phyloP scores from a whole-genome alignment of 371 early-diverging fungal species.

The Zychaea mexicana region DNA sequence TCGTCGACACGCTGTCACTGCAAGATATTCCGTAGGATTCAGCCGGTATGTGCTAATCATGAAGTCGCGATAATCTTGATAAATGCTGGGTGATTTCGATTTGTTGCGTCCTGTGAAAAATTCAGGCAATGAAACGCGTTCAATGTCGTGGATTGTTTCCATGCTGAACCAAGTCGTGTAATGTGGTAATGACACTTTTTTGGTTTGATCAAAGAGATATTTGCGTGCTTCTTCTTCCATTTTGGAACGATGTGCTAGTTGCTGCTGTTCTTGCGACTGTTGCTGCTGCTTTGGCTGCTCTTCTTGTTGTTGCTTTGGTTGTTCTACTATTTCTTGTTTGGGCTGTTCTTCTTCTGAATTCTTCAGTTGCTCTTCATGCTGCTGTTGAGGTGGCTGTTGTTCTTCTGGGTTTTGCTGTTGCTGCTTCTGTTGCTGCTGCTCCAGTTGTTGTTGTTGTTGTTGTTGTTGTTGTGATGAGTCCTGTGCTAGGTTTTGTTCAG shows the following conservation, averaged over 20 bases:
- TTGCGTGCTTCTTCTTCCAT: slow-evolving; percentile 74
- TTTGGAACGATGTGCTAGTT: slow-evolving; percentile 22
- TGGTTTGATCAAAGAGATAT: slow-evolving; percentile 72
- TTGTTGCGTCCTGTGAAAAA: slow-evolving; percentile 92
- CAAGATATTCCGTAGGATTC: slow-evolving; percentile 93
- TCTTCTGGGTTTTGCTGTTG: background rate
- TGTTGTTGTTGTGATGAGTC: background rate
- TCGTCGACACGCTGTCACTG: slow-evolving; percentile 95
- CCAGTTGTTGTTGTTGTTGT: background rate
- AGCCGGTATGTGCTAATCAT: slow-evolving; percentile 97
- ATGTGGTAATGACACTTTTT: slow-evolving; percentile 76
- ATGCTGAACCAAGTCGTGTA: slow-evolving; percentile 96
- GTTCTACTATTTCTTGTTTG: background rate
- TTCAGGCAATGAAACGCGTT: slow-evolving; percentile 91
- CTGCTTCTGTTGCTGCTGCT: background rate
- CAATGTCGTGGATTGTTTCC: slow-evolving; percentile 86
- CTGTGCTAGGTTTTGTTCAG: background rate
- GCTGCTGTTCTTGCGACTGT: background rate
- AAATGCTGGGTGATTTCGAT: slow-evolving; percentile 90
- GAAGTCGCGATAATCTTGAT: slow-evolving; percentile 96
- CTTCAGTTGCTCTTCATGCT: background rate
- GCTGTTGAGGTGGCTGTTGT: background rate
- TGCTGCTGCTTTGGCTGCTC: background rate
- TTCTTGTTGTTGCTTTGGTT: background rate
- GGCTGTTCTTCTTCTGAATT: slow-evolving; percentile 1